Evolutionary conservation across 177 flowering plant species (phyloP).

Genomic region (Vitis hybrid): DNA sequence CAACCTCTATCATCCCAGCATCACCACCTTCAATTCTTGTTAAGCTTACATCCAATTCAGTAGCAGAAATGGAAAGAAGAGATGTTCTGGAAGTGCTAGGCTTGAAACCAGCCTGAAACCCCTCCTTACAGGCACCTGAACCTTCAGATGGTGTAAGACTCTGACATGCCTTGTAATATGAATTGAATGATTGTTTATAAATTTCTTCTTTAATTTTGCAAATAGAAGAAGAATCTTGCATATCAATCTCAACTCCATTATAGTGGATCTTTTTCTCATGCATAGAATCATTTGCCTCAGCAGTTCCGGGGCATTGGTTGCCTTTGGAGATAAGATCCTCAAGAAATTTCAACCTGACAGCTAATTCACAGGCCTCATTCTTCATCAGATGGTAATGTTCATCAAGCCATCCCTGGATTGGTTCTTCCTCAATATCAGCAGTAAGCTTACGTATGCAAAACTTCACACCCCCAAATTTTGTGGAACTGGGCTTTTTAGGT

Average conservation of each 20-base stretch:
- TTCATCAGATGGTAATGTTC: constrained; percentile 86
- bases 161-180: constrained; percentile 86
- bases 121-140: constrained; percentile 85
- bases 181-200: constrained; percentile 69
- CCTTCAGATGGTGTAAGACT: constrained; percentile 62
- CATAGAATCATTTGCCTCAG: constrained; percentile 49
- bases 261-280: constrained; percentile 37
- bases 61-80: constrained; percentile 73
- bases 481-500: constrained; percentile 51
- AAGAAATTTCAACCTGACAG: constrained; percentile 82
- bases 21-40: constrained; percentile 85
- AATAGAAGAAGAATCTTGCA: constrained; percentile 56
- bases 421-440: constrained; percentile 96
- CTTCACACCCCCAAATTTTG: constrained; percentile 69
- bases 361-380: constrained; percentile 84
- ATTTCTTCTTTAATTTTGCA: constrained; percentile 68
- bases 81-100: constrained; percentile 72
- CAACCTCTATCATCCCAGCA: constrained; percentile 81
- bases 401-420: constrained; percentile 99
- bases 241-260: constrained; percentile 70
- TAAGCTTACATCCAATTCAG: constrained; percentile 79
- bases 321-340: constrained; percentile 58
- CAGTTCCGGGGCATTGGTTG: constrained; percentile 30
- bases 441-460: constrained; percentile 76
- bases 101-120: constrained; percentile 94